Evolutionary conservation across 805 yeast species (phyloP).

Genomic region (Metschnikowia arizonensis): DNA sequence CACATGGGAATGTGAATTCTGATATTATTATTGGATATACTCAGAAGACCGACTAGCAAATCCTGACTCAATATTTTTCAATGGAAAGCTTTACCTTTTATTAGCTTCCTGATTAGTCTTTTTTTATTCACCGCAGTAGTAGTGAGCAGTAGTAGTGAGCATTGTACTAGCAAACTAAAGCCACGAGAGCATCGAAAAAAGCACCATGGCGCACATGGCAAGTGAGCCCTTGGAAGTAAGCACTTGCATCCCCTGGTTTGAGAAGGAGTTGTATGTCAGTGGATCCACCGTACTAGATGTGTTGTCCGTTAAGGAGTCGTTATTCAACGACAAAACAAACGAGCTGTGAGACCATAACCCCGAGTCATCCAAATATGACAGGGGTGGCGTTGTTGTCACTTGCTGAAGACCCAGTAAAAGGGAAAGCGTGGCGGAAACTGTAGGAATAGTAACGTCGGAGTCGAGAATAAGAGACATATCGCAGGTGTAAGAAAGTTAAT

Average conservation of each 20-base stretch:
- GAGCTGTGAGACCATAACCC: not conserved
- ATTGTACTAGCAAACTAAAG: not conserved
- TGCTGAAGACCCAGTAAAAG: conserved; percentile 17
- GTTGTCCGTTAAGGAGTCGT: conserved; percentile 5
- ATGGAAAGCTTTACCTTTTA: no score
- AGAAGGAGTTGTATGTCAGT: not conserved
- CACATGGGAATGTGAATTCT: no score
- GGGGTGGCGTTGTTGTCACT: conserved; percentile 8
- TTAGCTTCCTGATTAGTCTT: no score
- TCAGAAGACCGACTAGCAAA: no score
- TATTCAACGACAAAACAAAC: conserved; percentile 4
- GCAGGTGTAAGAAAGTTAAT: not conserved
- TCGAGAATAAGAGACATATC: conserved; percentile 19
- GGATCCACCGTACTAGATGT: conserved; percentile 1
- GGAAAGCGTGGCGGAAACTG: conserved; percentile 8
- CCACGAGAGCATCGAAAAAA: conserved; percentile 1
- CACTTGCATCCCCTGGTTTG: not conserved
- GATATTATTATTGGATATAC: no score
- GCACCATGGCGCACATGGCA: not conserved
- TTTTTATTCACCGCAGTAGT: not conserved
- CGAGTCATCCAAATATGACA: not conserved
- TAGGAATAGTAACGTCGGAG: conserved; percentile 7
- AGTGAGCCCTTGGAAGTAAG: not conserved
- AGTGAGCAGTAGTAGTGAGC: not conserved
- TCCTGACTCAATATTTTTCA: no score